phyloP scores from a whole-genome alignment of 78 protist genomes.

The Tieghemostelium lacteum region DNA sequence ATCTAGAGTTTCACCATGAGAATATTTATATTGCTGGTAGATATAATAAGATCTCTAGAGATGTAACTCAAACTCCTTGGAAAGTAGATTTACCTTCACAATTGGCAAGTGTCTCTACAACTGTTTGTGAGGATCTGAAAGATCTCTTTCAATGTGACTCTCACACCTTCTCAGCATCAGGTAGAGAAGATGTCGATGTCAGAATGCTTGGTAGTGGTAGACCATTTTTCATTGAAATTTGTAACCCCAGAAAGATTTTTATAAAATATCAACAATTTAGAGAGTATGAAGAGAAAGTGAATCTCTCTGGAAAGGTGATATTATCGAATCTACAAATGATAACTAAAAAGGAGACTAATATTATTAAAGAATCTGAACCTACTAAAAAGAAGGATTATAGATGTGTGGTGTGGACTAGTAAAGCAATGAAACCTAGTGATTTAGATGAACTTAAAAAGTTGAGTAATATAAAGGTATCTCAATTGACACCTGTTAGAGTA shows the following conservation, averaged over 20 bases:
- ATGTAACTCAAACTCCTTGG: conserved; percentile 66
- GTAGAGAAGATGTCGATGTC: conserved; percentile 95
- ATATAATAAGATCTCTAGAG: conserved; percentile 45
- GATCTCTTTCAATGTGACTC: conserved; percentile 8
- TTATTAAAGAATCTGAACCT: conserved; percentile 75
- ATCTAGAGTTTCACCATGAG: conserved; percentile 24
- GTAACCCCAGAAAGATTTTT: conserved; percentile 45
- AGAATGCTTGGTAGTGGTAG: conserved; percentile 95
- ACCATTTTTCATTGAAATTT: conserved; percentile 89
- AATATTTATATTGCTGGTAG: conserved; percentile 39
- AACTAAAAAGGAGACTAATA: conserved; percentile 43
- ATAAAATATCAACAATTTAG: conserved; percentile 28
- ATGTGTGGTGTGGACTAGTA: conserved; percentile 75
- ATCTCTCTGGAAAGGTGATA: conserved; percentile 19
- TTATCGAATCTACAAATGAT: conserved; percentile 75
- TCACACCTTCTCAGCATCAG: conserved; percentile 50
- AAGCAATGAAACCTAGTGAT: conserved; percentile 11
- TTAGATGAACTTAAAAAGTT: conserved; percentile 6
- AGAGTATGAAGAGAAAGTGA: neutral
- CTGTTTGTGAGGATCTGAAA: conserved; percentile 1
- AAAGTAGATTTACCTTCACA: neutral
- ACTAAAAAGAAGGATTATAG: conserved; percentile 83
- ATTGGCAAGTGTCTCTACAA: neutral
- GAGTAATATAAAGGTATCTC: conserved; percentile 29
- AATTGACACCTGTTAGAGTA: conserved; percentile 93